phyloP scores from a whole-genome alignment of 139 green algal species.

The Chlorella sorokiniana region DNA sequence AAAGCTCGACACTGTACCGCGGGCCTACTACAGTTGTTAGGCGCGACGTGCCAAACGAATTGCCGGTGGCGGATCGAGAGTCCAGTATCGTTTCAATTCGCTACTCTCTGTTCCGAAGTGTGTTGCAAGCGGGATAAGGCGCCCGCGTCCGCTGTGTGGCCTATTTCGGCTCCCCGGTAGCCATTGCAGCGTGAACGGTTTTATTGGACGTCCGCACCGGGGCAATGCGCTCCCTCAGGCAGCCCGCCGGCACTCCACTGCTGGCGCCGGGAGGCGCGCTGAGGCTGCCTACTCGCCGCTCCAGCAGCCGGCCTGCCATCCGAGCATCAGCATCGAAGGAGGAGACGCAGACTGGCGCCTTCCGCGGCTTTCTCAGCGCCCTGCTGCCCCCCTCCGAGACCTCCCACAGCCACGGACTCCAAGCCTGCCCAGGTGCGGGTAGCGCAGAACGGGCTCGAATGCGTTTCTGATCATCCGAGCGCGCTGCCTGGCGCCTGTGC shows the following conservation, averaged over 20 bases:
- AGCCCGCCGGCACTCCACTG: background rate
- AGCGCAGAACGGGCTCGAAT: background rate
- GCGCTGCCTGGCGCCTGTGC: no score
- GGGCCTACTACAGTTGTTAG: no score
- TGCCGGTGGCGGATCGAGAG: no score
- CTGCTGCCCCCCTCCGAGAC: background rate
- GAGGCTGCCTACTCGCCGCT: background rate
- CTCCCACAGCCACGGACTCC: background rate
- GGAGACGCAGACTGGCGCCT: background rate
- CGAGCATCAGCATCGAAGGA: background rate
- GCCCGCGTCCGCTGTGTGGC: no score
- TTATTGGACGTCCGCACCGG: background rate
- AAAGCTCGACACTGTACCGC: no score
- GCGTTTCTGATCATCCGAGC: background rate
- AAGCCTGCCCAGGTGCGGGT: background rate
- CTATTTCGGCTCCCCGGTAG: no score
- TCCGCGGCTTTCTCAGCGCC: background rate
- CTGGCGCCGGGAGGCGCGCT: background rate
- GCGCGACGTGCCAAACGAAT: no score
- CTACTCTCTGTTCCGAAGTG: no score
- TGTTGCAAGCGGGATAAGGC: no score
- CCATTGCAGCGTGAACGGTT: background rate
- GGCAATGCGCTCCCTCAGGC: background rate
- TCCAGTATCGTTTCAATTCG: no score
- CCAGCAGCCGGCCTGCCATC: background rate